Base-by-base conservation (phyloP, 2,329 filamentous ascomycete genomes). In the Aspergillus fructus region DNA sequence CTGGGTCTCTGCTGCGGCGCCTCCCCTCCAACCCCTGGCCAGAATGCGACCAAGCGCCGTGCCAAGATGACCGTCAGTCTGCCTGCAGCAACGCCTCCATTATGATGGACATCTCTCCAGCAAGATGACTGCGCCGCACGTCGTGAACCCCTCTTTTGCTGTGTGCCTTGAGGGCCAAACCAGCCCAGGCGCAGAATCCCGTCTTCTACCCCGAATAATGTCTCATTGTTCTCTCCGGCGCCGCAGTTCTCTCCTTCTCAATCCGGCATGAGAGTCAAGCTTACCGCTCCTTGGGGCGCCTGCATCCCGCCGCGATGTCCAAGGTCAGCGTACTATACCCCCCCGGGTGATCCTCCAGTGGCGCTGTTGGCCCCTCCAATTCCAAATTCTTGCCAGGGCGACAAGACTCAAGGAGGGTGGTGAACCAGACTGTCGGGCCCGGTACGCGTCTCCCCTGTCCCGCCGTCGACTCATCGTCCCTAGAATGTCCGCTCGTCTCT, bases 391-490 rank as follows among this genome's bases (percentile, higher is more conserved):
- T 52, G 24, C n/a, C 41, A 21, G 41, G 11, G 27, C 23, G 42
- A 41, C 13, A 24, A 47, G 42, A 33, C 17, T 33, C 40, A 56
- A 52, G 43, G 41, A 46, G 40, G 41, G 62, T 37, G 41, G 40
- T 63, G 65, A 66, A 59, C 71, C 71, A 66, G 34, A 64, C 61
- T 64, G 58, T 62, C 66, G 68, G 71, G 68, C 61, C 46, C 53
- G 43, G 55, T 34, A 61, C 60, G 55, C 63, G 60, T 60, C 60
- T 39, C 43, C 45, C 27, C 27, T 9, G 41, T 41, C 37, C 45
- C 27, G 24, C 45, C 41, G 39, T 37, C 50, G 21, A n/a, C 43
- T 53, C 43, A 13, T 53, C 27, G 40, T 59, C 49, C 54, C 58
- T 58, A 50, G 40, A 50, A 55, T 50, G 46, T 47, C 55, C 51